phyloP scores from a whole-genome alignment of 225 moss, liverwort and hornwort genomes.

The Physcomitrellopsis africana region DNA sequence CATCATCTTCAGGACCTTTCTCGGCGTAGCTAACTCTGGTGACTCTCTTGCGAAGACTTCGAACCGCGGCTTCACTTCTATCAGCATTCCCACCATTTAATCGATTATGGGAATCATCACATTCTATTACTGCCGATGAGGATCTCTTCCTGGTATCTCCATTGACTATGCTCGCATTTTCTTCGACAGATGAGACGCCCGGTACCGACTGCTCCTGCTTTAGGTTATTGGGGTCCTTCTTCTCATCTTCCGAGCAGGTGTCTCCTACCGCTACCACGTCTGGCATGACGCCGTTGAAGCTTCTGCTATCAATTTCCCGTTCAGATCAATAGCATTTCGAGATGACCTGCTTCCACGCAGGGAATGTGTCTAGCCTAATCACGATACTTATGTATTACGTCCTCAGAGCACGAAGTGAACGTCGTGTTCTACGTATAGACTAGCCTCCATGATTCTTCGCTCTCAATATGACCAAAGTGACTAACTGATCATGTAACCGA shows the following conservation, averaged over 20 bases:
- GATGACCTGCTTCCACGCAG: not conserved
- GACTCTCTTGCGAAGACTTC: conserved; percentile 50
- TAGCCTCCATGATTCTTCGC: not conserved
- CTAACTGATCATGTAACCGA: conserved; percentile 13
- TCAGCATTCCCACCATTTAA: conserved; percentile 30
- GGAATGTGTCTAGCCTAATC: not conserved
- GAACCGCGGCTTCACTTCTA: conserved; percentile 33
- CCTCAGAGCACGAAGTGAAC: not conserved
- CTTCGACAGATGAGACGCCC: conserved; percentile 30
- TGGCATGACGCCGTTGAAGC: conserved; percentile 35
- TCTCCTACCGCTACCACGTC: conserved; percentile 46
- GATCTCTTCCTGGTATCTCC: conserved; percentile 47
- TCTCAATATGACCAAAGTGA: not conserved
- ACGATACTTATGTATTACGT: not conserved
- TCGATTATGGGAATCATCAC: conserved; percentile 25
- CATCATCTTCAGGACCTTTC: conserved; percentile 37
- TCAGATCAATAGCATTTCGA: conserved; percentile 22
- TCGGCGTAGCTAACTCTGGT: conserved; percentile 51
- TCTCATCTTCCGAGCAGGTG: conserved; percentile 40
- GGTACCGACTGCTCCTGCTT: conserved; percentile 21
- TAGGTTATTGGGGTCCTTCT: conserved; percentile 14
- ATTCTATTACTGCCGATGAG: conserved; percentile 33
- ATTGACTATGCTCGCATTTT: conserved; percentile 29
- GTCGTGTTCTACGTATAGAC: conserved; percentile 5
- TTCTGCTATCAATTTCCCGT: conserved; percentile 28